Conservation (phyloP, 768 basidiomycete genomes). For the Rhodotorula graminis region DNA sequence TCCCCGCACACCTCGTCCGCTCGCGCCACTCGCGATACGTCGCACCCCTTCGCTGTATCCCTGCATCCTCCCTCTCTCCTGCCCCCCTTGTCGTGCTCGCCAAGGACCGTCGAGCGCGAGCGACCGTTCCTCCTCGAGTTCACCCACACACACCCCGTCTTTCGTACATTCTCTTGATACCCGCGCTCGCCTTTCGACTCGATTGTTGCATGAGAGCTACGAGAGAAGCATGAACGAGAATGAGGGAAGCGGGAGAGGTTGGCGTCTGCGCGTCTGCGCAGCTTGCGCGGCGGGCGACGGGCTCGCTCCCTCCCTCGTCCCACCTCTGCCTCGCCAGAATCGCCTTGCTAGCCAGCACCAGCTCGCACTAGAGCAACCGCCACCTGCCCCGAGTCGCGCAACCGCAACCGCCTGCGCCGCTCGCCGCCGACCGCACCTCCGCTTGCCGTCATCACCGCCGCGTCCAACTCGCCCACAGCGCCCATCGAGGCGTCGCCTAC, state of each 20-base stretch:
- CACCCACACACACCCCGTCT: no score
- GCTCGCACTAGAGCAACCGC: no score
- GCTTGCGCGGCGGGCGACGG: not conserved
- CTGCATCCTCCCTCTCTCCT: not conserved
- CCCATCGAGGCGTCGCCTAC: not conserved
- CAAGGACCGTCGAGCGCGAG: no score
- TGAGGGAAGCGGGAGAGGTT: no score
- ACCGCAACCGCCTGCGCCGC: not conserved
- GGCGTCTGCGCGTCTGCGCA: no score
- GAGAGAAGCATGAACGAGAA: not conserved
- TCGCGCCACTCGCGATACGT: no score
- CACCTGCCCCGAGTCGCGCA: not conserved
- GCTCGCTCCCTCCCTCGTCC: no score
- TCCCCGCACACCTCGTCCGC: not conserved
- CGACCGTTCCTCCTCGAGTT: no score
- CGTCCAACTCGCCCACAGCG: not conserved
- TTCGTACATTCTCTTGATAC: not conserved
- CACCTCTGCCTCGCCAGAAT: not conserved
- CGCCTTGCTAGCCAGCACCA: not conserved
- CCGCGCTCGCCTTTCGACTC: no score
- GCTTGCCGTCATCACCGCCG: not conserved
- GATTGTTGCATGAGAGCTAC: no score
- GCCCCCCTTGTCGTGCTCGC: no score
- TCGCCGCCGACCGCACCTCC: not conserved
- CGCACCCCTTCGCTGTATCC: not conserved